Evolutionary conservation across 345 rosid genomes (phyloP).

Genomic region (Diplotaxis tenuifolia): DNA sequence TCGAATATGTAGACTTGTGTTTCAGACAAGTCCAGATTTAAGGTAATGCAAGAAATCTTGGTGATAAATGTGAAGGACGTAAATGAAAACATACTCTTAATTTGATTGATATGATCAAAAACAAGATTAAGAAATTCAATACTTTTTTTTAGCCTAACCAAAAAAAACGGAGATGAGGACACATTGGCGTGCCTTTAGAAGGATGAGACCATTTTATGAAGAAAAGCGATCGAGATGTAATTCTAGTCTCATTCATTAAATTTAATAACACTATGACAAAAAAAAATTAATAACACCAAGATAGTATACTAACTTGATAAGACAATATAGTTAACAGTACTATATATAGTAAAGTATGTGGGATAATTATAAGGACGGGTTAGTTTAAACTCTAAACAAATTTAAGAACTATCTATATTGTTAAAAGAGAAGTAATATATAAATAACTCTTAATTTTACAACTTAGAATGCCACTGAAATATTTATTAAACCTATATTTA

Average conservation of each 20-base stretch:
- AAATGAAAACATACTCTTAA: not conserved
- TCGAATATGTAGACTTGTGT: not conserved
- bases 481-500: too few species aligned
- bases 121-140: too few species aligned
- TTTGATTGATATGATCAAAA: not conserved
- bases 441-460: too few species aligned
- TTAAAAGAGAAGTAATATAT: too few species aligned
- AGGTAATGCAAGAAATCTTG: not conserved
- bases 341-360: not conserved
- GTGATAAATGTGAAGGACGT: not conserved
- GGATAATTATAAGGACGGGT: not conserved
- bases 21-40: not conserved
- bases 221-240: not conserved
- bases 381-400: too few species aligned
- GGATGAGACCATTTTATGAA: too few species aligned
- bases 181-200: too few species aligned
- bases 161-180: too few species aligned
- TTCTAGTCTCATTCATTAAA: not conserved
- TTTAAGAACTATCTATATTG: not conserved
- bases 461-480: too few species aligned
- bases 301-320: not conserved
- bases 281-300: too few species aligned
- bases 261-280: not conserved
- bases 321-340: too few species aligned
- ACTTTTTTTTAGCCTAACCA: too few species aligned